A percentile compares a stretch with the other conserved stretches of the same genome.
phyloP scores from a whole-genome alignment of 352 stramenopile species.

The Pythium phragmitis region DNA sequence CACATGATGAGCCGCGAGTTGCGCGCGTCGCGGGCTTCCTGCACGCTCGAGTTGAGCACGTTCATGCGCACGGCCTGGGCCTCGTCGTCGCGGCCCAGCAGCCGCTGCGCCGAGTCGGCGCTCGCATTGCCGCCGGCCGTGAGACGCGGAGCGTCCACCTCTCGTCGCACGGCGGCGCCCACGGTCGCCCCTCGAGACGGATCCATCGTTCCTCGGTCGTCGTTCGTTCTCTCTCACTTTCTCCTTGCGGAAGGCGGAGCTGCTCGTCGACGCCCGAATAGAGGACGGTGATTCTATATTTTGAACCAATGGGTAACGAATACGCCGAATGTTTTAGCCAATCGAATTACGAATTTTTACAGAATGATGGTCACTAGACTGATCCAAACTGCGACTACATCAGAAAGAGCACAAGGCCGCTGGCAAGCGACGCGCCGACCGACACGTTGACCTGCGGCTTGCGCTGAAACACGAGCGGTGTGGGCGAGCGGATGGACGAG shows the following conservation, averaged over 20 bases:
- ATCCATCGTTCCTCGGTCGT: constrained; percentile 3
- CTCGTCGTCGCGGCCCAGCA: constrained; percentile 51
- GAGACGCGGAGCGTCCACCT: constrained; percentile 1
- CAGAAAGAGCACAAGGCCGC: constrained; percentile 69
- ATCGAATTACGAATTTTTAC: constrained; percentile 8
- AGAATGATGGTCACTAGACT: constrained; percentile 14
- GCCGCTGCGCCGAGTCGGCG: constrained; percentile 30
- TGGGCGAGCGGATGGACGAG: constrained; percentile 39
- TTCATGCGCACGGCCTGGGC: constrained; percentile 80
- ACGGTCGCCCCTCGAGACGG: not conserved
- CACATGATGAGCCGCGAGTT: constrained; percentile 82
- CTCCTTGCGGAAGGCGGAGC: not conserved
- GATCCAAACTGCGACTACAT: constrained; percentile 31
- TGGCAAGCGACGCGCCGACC: constrained; percentile 43
- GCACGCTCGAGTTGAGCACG: constrained; percentile 81
- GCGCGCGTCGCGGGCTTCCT: constrained; percentile 73
- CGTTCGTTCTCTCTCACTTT: constrained; percentile 5
- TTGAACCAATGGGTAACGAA: constrained; percentile 13
- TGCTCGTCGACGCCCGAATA: not conserved
- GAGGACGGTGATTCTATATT: constrained; percentile 12
- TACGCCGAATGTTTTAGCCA: constrained; percentile 8
- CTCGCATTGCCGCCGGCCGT: not conserved
- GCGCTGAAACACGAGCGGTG: constrained; percentile 67
- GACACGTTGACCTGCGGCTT: constrained; percentile 28
- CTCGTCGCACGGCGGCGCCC: not conserved